Evolutionary conservation across 2,329 filamentous ascomycete species (phyloP), one percentile per base, ranked within the genome.

Genomic region (Colletotrichum sublineola): DNA sequence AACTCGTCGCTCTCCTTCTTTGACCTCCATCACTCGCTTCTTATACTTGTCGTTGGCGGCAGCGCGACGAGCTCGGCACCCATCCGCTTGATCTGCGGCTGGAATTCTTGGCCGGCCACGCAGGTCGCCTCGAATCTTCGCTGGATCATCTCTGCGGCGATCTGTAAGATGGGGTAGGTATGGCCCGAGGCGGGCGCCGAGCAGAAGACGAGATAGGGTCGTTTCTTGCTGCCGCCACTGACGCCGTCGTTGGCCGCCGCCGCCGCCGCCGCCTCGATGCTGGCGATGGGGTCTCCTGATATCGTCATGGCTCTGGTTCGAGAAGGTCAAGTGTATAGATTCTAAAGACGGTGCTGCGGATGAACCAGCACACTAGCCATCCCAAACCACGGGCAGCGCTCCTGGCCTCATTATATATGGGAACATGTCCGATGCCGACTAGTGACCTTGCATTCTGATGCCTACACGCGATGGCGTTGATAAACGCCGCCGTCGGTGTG

Each of bases 101-200:
- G 76, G 75, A 82, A 85, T 9, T 79, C 74, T 0, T 77, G 75
- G 2, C 82, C 82, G 7, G 79, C 79, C 24, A 87, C 80, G 74
- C 86, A 83, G 2, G 81, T 84, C 3, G 85, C 77, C 11, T 81
- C 77, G 68, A 84, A 86, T 4, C 84, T 85, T 7, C 80, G 77
- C 14, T 76, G 74, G 15, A 83, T 75, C 12, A 86, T 78, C 33
- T 82, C 77, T 5, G 76, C 76, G 1, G 81, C 81, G n/a, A 86
- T 78, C 36, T 78, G 77, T 1, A 80, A 48, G 0, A 81, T 64
- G 0, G 79, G 79, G 24, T 74, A 65, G 3, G 76, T 79, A 74
- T 83, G 81, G 31, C 81, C 81, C 1, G 80, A 69, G 9, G 74
- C 76, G 2, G 78, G 75, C 14, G 77, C 75, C 5, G 79, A 76